Base-by-base conservation (phyloP, 2,329 filamentous ascomycete genomes). In the Hysterium pulicare region DNA sequence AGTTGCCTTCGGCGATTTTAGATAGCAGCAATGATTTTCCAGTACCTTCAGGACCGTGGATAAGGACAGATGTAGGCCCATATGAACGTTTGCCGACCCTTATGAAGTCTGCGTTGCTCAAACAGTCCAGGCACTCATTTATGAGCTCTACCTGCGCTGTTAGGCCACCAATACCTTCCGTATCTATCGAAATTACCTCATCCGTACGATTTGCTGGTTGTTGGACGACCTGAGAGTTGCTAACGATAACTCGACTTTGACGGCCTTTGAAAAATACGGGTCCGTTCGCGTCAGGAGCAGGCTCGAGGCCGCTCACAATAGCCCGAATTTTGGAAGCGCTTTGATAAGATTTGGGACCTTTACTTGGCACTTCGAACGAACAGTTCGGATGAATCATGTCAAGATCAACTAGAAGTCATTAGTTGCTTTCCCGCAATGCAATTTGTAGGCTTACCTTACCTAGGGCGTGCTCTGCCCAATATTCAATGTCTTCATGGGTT, bases 41-140 rank as follows among this genome's bases (percentile, higher is more conserved):
- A 0, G 87, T 94, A 9, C 91, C 90, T 48, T 81, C 80, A 15
- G 87, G 83, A 11, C 91, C 91, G 61, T 94, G 84, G 4, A 96
- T 73, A 19, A 93, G 75, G 26, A 93, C 76, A 0, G 81, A 82
- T 40, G 78, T 61, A 34, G 60, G 57, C n/a, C 61, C 61, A 32
- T 59, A 49, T 16, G 72, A 55, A 21, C 57, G 47, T 21, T 50
- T 44, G 37, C 63, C 53, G 16, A 45, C 38, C 8, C 53, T 34
- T 19, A 45, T 45, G 17, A 44, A 45, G 17, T 46, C 38, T 17
- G 49, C 37, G 16, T 49, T 49, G 4, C 49, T 59, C 15, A 67
- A 45, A 35, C 57, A 57, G n/a, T 53, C 51, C 19, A 95, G 73
- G 38, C 83, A 81, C 28, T 72, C 62, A 61, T 94, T 91, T 48